Percentiles rank a stretch among this genome's conserved stretches.
phyloP scores from a whole-genome alignment of 2,329 filamentous ascomycete genomes.

The Calonectria pseudoreteaudii region DNA sequence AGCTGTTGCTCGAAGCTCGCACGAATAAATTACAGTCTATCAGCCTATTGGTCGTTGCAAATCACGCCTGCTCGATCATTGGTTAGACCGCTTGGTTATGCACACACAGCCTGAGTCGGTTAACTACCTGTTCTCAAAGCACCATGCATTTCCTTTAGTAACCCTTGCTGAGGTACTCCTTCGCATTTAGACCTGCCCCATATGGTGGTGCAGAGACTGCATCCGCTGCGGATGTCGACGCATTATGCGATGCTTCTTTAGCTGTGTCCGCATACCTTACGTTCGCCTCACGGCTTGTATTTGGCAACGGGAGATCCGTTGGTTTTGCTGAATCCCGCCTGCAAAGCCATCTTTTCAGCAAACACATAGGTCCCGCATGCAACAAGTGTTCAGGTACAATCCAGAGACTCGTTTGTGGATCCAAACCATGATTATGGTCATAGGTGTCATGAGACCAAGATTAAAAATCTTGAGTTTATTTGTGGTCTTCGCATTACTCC shows the following conservation, averaged over 20 bases:
- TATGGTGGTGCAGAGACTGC: neutral
- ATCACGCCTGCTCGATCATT: neutral
- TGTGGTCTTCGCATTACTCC: no score
- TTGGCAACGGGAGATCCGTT: neutral
- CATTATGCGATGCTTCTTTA: neutral
- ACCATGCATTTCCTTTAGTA: neutral
- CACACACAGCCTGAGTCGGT: neutral
- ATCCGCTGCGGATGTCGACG: neutral
- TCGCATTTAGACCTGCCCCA: neutral
- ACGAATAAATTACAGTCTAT: neutral
- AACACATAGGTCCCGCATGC: neutral
- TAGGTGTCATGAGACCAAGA: no score
- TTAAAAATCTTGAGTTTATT: no score
- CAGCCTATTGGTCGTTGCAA: neutral
- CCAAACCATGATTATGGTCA: no score
- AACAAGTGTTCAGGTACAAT: neutral
- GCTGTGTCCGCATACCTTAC: neutral
- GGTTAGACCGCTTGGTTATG: neutral
- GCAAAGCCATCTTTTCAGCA: neutral
- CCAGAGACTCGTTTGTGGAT: no score
- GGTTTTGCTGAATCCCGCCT: neutral
- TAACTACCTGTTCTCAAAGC: neutral
- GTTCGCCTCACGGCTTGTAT: no score
- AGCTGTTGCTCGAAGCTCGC: neutral
- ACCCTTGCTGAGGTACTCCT: neutral